Conservation (phyloP, 768 basidiomycete genomes). For the Termitomyces sp. region DNA sequence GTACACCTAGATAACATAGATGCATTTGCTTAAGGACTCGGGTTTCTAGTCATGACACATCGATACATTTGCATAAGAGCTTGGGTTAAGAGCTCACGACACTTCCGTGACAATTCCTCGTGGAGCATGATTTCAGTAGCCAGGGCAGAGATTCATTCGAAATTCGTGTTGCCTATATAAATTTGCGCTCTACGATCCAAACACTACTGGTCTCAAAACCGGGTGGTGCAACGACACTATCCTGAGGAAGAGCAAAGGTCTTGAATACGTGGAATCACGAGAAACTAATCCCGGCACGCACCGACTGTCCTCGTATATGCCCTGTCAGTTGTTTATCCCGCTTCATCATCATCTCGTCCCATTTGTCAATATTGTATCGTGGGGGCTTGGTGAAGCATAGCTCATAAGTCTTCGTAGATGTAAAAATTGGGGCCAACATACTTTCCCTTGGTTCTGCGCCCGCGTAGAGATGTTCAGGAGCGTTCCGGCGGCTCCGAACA, state of each 20-base stretch:
- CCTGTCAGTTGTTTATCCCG: constrained; percentile 87
- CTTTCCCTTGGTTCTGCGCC: constrained; percentile 90
- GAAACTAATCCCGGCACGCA: constrained; percentile 30
- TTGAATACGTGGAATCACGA: not conserved
- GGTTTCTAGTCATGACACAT: not conserved
- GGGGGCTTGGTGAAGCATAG: constrained; percentile 47
- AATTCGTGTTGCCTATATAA: constrained; percentile 27
- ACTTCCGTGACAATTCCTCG: not conserved
- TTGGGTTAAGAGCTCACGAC: too few relatives aligned
- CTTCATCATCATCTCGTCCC: constrained; percentile 97
- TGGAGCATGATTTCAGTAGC: not conserved
- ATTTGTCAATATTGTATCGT: constrained; percentile 79
- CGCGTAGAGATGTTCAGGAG: constrained; percentile 73
- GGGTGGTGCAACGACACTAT: constrained; percentile 61
- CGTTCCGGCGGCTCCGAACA: constrained; percentile 91
- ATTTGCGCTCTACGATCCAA: constrained; percentile 60
- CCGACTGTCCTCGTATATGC: constrained; percentile 78
- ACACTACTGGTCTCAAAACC: constrained; percentile 68
- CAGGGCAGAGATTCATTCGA: not conserved
- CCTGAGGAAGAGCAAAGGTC: constrained; percentile 30
- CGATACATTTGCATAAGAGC: not conserved
- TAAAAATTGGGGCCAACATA: constrained; percentile 20
- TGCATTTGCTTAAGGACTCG: not conserved
- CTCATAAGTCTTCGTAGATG: not conserved
- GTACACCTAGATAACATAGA: constrained; percentile 3